Conservation (phyloP, 306 rosid species). For the Vicia faba region DNA sequence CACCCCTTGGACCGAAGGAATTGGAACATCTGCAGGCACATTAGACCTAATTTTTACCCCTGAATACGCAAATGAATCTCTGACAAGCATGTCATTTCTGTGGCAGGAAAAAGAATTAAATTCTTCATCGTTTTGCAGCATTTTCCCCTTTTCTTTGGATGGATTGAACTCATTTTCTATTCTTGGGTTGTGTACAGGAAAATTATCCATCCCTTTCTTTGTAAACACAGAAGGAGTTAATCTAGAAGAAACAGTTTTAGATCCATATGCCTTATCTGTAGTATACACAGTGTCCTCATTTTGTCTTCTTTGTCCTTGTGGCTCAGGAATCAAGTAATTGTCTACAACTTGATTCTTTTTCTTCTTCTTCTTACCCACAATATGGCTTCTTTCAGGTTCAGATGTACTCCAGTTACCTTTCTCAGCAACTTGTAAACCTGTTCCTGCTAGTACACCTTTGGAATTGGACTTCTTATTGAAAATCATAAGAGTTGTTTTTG, state of each 20-base stretch:
- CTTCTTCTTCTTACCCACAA: conserved; percentile 58
- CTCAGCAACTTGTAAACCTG: conserved; percentile 42
- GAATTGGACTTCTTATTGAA: conserved; percentile 46
- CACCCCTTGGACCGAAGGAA: conserved; percentile 51
- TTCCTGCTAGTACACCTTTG: conserved; percentile 45
- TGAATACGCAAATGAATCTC: conserved; percentile 42
- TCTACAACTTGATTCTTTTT: conserved; percentile 51
- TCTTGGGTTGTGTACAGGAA: conserved; percentile 43
- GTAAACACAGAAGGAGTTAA: conserved; percentile 41
- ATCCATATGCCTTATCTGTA: conserved; percentile 39
- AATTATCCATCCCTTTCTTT: conserved; percentile 46
- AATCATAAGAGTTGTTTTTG: conserved; percentile 39
- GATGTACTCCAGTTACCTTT: conserved; percentile 47
- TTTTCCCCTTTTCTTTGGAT: conserved; percentile 64
- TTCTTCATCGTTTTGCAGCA: conserved; percentile 48
- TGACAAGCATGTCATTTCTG: conserved; percentile 46
- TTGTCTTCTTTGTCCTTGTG: conserved; percentile 47
- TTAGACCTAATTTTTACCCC: conserved; percentile 52
- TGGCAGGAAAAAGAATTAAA: conserved; percentile 44
- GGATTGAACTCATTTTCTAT: conserved; percentile 54
- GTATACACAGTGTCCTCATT: conserved; percentile 38
- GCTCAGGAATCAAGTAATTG: conserved; percentile 47
- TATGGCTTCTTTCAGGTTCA: conserved; percentile 51
- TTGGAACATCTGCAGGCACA: conserved; percentile 42
- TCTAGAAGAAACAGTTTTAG: conserved; percentile 41